Conservation (phyloP, 202 grass and related monocot genomes). For the Thinopyrum obtusiflorum region DNA sequence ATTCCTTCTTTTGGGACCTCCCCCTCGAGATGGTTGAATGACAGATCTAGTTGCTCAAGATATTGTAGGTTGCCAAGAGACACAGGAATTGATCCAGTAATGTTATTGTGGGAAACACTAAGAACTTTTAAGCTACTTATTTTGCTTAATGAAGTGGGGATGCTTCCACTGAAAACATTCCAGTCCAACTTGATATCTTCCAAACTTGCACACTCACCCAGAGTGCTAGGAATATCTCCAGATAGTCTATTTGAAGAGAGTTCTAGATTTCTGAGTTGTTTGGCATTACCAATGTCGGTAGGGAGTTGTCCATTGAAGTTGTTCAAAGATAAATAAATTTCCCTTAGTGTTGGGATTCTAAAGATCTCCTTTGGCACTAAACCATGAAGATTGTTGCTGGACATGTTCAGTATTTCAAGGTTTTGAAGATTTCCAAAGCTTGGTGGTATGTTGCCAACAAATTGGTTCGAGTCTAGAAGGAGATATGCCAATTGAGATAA, state of each 20-base stretch:
- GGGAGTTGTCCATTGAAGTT: neutral
- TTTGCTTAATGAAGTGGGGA: constrained; percentile 8
- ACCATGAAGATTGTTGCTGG: constrained; percentile 28
- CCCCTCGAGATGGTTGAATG: constrained; percentile 40
- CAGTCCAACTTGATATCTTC: constrained; percentile 5
- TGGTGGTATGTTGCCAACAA: constrained; percentile 33
- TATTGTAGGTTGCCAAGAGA: neutral
- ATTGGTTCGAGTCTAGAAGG: constrained; percentile 35
- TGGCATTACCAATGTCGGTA: constrained; percentile 1
- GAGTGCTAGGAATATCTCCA: constrained; percentile 8
- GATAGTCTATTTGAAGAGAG: constrained; percentile 16
- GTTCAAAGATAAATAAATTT: constrained; percentile 2
- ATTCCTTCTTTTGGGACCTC: constrained; percentile 21
- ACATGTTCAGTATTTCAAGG: constrained; percentile 30
- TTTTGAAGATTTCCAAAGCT: constrained; percentile 32
- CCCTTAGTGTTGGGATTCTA: neutral
- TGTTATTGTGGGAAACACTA: constrained; percentile 38
- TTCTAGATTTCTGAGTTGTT: constrained; percentile 12
- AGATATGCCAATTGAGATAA: constrained; percentile 32
- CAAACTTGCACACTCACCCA: constrained; percentile 12
- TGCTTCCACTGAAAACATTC: constrained; percentile 8
- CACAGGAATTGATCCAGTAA: constrained; percentile 37
- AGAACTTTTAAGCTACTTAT: constrained; percentile 8
- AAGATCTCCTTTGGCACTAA: constrained; percentile 18
- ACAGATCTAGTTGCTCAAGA: constrained; percentile 25